phyloP scores from a whole-genome alignment of 768 basidiomycete genomes.

The Tricholoma sp. region DNA sequence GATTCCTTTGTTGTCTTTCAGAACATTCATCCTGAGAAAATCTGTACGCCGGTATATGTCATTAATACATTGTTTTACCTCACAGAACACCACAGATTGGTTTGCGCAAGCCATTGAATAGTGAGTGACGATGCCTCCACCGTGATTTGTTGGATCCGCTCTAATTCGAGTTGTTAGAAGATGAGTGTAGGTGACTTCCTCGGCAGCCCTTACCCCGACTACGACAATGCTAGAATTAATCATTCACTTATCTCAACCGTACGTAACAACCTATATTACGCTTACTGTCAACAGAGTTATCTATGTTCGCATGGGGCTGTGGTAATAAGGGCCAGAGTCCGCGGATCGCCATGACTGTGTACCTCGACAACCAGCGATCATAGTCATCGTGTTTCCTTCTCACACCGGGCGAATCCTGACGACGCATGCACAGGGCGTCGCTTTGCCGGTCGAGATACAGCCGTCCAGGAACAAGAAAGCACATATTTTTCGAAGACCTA shows the following conservation, averaged over 20 bases:
- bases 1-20: background rate
- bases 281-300: slow-evolving; percentile 10
- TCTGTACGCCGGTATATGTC: background rate
- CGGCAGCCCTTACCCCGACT: slow-evolving; percentile 5
- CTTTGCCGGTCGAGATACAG: background rate
- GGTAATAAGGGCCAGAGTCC: slow-evolving; percentile 8
- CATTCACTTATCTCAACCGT: slow-evolving; percentile 5
- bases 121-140: slow-evolving; percentile 1
- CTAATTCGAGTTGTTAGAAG: background rate
- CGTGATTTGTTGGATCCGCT: background rate
- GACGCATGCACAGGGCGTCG: background rate
- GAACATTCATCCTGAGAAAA: background rate
- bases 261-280: slow-evolving; percentile 17
- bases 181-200: background rate
- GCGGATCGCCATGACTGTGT: slow-evolving; percentile 16
- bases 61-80: slow-evolving; percentile 1
- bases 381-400: slow-evolving; percentile 10
- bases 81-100: background rate
- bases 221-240: slow-evolving; percentile 1
- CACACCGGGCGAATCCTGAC: background rate
- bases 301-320: slow-evolving; percentile 11
- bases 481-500: background rate
- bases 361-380: slow-evolving; percentile 5
- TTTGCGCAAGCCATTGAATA: background rate
- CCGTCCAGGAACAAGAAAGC: background rate